These are phyloP conservation scores for Ophiostoma piceae DNA, from an alignment of 2,329 filamentous ascomycete species.

Conservation along the genomic window DNA sequence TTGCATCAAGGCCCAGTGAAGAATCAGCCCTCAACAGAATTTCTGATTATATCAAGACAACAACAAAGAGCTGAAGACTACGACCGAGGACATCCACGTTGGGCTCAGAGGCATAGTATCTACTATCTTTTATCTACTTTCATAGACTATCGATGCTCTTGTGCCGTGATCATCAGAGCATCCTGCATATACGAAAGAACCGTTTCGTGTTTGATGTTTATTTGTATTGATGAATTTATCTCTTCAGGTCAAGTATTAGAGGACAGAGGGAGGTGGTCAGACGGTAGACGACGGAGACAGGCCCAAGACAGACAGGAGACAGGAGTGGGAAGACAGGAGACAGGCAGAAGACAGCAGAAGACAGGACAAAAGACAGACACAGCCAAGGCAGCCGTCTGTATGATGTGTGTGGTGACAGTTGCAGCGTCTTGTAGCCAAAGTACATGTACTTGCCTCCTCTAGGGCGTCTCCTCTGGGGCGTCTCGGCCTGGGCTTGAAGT, in stretches of 20 bases:
- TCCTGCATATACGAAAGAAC: constrained; percentile 6
- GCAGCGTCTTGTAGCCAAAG: not conserved
- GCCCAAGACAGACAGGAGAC: not conserved
- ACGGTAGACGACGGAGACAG: not conserved
- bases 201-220: not conserved
- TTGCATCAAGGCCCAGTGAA: not conserved
- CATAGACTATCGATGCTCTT: not conserved
- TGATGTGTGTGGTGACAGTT: not conserved
- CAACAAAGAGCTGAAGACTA: not conserved
- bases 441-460: not conserved
- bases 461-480: not conserved
- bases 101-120: not conserved
- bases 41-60: not conserved
- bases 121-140: not conserved
- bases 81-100: not conserved
- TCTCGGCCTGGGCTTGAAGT: not conserved
- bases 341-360: not conserved
- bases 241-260: too few relatives aligned
- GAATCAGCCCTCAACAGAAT: constrained; percentile 2
- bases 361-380: constrained; percentile 2
- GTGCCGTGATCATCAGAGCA: constrained; percentile 2
- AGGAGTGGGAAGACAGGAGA: not conserved
- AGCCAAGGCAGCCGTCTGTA: not conserved
- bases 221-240: not conserved
- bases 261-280: not conserved